A percentile compares a stretch with the other conserved stretches of the same genome.
phyloP scores from a whole-genome alignment of 805 yeast species.

The Hanseniaspora jakobsenii region DNA sequence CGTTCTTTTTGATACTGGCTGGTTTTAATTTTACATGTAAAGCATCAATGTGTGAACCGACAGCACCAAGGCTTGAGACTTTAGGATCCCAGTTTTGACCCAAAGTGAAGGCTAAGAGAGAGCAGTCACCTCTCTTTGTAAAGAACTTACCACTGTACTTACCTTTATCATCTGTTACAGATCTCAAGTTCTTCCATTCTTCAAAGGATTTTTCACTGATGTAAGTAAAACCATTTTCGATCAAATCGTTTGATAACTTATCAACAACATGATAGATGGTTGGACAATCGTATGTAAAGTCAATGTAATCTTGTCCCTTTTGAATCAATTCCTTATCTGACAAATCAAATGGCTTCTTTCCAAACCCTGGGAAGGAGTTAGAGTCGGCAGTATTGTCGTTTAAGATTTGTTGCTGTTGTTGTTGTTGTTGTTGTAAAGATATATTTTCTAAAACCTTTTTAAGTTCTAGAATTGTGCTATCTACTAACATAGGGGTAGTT shows the following conservation, averaged over 20 bases:
- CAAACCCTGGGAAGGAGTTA: too few relatives aligned
- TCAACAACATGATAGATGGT: constrained; percentile 64
- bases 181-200: constrained; percentile 25
- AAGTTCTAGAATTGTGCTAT: constrained; percentile 20
- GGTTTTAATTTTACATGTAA: constrained; percentile 63
- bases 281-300: constrained; percentile 61
- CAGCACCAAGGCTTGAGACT: constrained; percentile 54
- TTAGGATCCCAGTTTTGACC: constrained; percentile 57
- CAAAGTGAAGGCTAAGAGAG: constrained; percentile 55
- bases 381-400: constrained; percentile 9
- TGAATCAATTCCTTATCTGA: constrained; percentile 22
- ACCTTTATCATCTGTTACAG: too few relatives aligned
- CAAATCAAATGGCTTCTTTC: constrained; percentile 8
- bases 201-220: constrained; percentile 44
- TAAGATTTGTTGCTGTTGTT: neutral
- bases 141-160: constrained; percentile 43
- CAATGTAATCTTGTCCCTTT: constrained; percentile 43
- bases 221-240: constrained; percentile 49
- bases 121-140: constrained; percentile 57
- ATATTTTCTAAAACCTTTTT: constrained; percentile 23
- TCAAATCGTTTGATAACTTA: constrained; percentile 38
- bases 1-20: constrained; percentile 42
- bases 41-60: constrained; percentile 70
- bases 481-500: neutral
- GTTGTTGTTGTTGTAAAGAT: constrained; percentile 18